These are phyloP conservation scores for Saccharomycopsis sp. DNA, from an alignment of 805 yeast genomes.

Conservation along the genomic window DNA sequence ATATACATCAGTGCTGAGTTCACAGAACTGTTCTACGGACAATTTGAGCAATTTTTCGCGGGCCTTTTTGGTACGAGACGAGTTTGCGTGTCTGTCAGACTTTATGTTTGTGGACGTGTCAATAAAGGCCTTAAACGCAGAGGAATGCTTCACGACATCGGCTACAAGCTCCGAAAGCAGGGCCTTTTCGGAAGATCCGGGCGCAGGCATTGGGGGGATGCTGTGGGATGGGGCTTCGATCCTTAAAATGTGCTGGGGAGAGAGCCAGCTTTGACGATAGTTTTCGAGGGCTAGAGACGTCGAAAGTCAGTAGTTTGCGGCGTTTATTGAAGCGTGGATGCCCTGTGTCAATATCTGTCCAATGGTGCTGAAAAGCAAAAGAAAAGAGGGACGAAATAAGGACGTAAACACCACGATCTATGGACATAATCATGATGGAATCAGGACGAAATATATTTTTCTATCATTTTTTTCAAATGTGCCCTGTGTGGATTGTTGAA, in stretches of 20 bases:
- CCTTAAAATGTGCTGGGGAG: no score
- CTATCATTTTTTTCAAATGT: background rate
- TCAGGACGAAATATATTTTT: background rate
- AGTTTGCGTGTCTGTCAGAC: constrained; percentile 21
- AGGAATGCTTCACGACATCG: constrained; percentile 13
- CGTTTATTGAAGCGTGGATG: no score
- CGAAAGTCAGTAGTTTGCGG: no score
- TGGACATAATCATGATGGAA: no score
- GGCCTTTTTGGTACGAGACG: constrained; percentile 66
- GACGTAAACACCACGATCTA: no score
- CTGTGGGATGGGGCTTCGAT: background rate
- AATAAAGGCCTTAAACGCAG: constrained; percentile 15
- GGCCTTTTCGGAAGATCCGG: background rate
- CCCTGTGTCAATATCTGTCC: no score
- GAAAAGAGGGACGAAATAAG: no score
- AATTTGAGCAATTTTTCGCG: constrained; percentile 78
- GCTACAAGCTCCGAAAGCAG: constrained; percentile 1
- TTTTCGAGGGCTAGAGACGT: no score
- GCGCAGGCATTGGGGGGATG: background rate
- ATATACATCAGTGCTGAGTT: constrained; percentile 87
- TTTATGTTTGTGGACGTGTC: constrained; percentile 10
- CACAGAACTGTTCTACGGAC: constrained; percentile 76
- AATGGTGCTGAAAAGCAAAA: no score
- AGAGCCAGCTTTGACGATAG: no score
- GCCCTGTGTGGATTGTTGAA: no score